These are phyloP conservation scores for Trichodelitschia bisporula DNA, from an alignment of 495 filamentous ascomycete genomes.

Conservation along the genomic window DNA sequence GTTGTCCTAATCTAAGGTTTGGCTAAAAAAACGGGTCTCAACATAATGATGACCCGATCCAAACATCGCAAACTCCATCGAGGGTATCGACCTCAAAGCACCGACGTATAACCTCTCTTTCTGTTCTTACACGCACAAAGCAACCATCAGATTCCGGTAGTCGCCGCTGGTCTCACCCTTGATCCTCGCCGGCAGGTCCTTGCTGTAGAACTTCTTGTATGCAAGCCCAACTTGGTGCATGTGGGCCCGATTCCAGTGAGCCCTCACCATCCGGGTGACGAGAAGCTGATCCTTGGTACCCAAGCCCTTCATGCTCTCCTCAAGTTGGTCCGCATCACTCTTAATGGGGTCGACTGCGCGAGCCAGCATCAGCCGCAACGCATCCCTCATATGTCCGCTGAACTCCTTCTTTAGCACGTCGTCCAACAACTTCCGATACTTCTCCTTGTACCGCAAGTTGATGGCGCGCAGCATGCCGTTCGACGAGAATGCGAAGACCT, in stretches of 20 bases:
- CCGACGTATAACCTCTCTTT: too few species aligned
- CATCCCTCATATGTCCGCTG: conserved; percentile 76
- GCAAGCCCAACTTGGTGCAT: conserved; percentile 49
- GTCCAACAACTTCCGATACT: conserved; percentile 39
- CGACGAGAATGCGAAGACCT: conserved; percentile 44
- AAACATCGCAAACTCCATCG: too few species aligned
- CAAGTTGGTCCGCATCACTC: conserved; percentile 55
- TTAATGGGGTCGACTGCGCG: conserved; percentile 53
- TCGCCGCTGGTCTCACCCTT: conserved; percentile 69
- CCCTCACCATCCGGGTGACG: conserved; percentile 42
- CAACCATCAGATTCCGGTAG: conserved; percentile 50
- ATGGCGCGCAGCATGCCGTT: conserved; percentile 67
- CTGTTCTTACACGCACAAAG: too few species aligned
- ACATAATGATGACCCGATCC: too few species aligned
- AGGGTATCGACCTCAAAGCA: too few species aligned
- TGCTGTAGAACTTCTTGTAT: conserved; percentile 38
- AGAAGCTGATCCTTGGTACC: conserved; percentile 72
- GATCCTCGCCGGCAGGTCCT: conserved; percentile 37
- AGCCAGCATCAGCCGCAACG: conserved; percentile 54
- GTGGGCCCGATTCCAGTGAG: conserved; percentile 55
- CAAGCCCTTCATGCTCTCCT: conserved; percentile 63
- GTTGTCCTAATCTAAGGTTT: too few species aligned
- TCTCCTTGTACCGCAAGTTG: conserved; percentile 37
- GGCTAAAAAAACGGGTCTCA: too few species aligned
- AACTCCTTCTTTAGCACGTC: conserved; percentile 57